Evolutionary conservation across 768 basidiomycete genomes (phyloP), one percentile per base, ranked within the genome.

Genomic region (Mycena galopus): DNA sequence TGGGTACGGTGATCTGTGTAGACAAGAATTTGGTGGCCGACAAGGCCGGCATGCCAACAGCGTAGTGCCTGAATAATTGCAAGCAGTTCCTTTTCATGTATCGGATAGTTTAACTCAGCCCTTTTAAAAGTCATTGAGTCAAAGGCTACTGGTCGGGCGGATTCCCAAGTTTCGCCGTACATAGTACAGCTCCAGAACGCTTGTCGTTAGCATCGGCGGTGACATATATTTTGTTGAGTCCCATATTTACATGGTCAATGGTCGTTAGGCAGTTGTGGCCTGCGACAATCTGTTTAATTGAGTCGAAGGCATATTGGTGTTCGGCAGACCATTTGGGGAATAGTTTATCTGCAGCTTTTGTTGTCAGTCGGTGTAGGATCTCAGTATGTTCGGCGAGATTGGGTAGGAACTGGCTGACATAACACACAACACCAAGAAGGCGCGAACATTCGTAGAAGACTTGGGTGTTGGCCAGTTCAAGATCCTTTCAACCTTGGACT

Each of bases 111-210:
- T 7, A 62, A 27, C 17, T 62, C 60, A 2, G 60, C 35, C 0
- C 42, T 29, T 39, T 62, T 62, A 39, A 62, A 62, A 42, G 60
- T 19, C 39, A 16, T 44, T n/a, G 60, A 62, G 42, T 62, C 60
- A 42, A 62, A 62, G 8, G 60, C 60, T 0, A 62, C 60, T 11
- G 60, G 60, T 17, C 60, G 60, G 2, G 60, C 60, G 8, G 60
- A 30, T 21, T 62, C 60, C 60, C 60, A 62, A 29, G 42, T 62
- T 6, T 25, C 6, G 27, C 60, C 60, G 37, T 37, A 62, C 42
- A 62, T 1, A 62, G 29, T 16, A 62, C 39, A 0, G 39, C 60
- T 2, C 60, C 60, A 6, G 60, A 62, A 2, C 60, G 60, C 10
- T 32, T 44, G 29, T 62, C 42, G 27, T 27, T 44, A 1, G 60